phyloP scores from a whole-genome alignment of 805 yeast species.

The Candida ponderosae region DNA sequence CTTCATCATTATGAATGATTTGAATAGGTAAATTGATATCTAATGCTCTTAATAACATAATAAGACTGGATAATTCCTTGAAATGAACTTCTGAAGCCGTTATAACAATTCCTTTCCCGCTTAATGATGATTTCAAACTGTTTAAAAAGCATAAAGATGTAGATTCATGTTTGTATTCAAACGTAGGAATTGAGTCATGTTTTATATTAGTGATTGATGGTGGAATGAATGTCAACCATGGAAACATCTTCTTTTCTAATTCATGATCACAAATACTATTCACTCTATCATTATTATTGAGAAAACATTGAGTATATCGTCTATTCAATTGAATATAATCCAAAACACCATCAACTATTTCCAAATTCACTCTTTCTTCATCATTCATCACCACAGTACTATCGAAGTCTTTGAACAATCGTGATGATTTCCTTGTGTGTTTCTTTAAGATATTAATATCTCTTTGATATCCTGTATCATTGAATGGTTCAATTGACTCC shows the following conservation, averaged over 20 bases:
- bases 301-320: constrained; percentile 2
- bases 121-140: background rate
- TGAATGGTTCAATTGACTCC: background rate
- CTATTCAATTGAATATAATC: background rate
- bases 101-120: constrained; percentile 24
- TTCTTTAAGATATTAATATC: too few species aligned
- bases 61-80: constrained; percentile 18
- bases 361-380: too few species aligned
- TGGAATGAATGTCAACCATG: constrained; percentile 2
- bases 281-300: background rate
- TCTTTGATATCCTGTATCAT: background rate
- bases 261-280: background rate
- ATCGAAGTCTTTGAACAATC: too few species aligned
- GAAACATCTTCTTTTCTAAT: constrained; percentile 1
- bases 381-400: too few species aligned
- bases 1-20: constrained; percentile 21
- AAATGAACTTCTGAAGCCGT: constrained; percentile 22
- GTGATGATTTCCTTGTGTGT: too few species aligned
- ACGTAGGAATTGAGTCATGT: background rate
- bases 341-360: background rate
- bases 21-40: constrained; percentile 24
- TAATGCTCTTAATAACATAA: constrained; percentile 31
- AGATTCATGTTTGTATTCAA: background rate
- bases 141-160: background rate
- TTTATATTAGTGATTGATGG: background rate